Percentiles rank a stretch among this genome's conserved stretches.
Conservation (phyloP, 2,329 filamentous ascomycete genomes). For the Cryphonectria carpinicola region DNA sequence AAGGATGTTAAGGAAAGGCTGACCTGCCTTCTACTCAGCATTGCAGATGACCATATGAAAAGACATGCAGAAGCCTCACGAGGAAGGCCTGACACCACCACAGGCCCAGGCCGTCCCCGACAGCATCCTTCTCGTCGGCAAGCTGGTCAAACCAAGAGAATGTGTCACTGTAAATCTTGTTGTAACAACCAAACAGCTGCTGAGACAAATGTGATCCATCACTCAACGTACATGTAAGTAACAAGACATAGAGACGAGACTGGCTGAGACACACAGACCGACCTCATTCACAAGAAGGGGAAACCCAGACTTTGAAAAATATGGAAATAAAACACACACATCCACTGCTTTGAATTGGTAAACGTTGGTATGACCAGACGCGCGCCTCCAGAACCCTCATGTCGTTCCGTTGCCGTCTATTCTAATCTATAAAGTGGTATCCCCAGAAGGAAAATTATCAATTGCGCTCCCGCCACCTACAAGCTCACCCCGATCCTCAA, state of each 20-base stretch:
- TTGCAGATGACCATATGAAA: no score
- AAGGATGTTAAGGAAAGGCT: no score
- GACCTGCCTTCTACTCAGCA: no score
- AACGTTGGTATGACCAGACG: neutral
- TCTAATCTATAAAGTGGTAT: slow-evolving; percentile 28
- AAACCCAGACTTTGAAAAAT: neutral
- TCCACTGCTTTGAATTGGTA: neutral
- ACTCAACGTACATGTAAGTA: neutral
- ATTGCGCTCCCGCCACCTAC: slow-evolving; percentile 9
- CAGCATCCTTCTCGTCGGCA: neutral
- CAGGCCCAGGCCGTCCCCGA: neutral
- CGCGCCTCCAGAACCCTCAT: neutral
- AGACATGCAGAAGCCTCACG: neutral
- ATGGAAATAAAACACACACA: neutral
- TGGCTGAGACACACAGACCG: neutral
- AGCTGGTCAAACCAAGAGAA: no score
- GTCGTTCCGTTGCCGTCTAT: slow-evolving; percentile 13
- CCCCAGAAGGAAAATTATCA: slow-evolving; percentile 14
- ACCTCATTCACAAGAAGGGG: no score
- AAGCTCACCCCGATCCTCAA: neutral
- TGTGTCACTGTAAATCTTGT: no score
- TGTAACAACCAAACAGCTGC: neutral
- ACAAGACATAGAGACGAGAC: neutral
- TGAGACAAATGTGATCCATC: neutral
- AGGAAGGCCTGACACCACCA: neutral